phyloP scores from a whole-genome alignment of 202 grass and related monocot species.

The Schoenoplectus tabernaemontani region DNA sequence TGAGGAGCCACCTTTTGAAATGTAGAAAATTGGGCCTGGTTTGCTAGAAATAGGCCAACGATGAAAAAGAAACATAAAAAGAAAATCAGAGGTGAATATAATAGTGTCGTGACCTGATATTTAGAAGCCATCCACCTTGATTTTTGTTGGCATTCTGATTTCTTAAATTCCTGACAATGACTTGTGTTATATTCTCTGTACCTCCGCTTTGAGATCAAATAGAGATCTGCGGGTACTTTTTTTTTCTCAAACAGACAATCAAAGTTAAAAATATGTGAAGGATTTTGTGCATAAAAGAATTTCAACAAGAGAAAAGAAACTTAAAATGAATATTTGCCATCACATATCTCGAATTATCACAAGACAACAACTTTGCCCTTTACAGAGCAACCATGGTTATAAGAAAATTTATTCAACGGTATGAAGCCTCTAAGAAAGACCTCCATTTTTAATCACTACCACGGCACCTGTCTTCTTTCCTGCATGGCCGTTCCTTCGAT shows the following conservation, averaged over 20 bases:
- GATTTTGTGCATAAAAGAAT: not conserved
- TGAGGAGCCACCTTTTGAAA: too few species aligned
- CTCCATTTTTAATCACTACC: not conserved
- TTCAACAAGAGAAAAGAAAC: not conserved
- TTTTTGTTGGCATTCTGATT: too few species aligned
- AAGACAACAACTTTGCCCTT: not conserved
- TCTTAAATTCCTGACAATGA: not conserved
- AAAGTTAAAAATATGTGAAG: not conserved
- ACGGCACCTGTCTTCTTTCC: not conserved
- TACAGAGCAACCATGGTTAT: not conserved
- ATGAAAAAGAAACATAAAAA: too few species aligned
- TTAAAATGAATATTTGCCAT: not conserved
- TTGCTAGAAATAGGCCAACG: too few species aligned
- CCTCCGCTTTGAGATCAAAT: too few species aligned
- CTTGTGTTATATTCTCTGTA: not conserved
- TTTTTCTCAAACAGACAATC: too few species aligned
- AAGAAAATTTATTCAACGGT: not conserved
- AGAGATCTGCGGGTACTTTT: too few species aligned
- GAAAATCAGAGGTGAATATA: not conserved
- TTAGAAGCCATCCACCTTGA: too few species aligned
- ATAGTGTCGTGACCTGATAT: too few species aligned
- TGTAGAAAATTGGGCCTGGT: too few species aligned
- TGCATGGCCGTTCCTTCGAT: not conserved
- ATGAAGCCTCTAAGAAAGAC: not conserved
- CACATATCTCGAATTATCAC: not conserved